Evolutionary conservation across 805 yeast species (phyloP), one percentile per base, ranked within the genome.

Genomic region (Candida ascalaphidarum): DNA sequence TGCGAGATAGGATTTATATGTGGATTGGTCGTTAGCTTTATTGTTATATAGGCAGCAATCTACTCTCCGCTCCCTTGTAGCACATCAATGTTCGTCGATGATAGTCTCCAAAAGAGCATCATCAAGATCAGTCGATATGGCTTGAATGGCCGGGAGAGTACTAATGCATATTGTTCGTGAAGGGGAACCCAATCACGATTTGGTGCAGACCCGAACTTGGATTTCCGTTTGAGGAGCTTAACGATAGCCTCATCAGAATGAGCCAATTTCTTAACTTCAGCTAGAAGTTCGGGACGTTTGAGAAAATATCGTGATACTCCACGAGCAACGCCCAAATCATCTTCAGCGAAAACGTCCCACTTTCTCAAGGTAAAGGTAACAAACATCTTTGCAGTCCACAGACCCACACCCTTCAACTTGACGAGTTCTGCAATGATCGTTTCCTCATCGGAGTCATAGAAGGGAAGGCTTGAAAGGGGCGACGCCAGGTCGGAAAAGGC

Each of bases 371-470:
- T 80, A 46, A 84, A 84, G 14, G 79, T 45, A 11, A 82, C 53
- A 51, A 85, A 88, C 95, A 88, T 88, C 30, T 80, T 81, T 0
- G 92, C 88, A 4, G 86, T 74, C 97, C 97, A 88, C 2, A 67
- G 66, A 0, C 92, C 94, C 11, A 82, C 68, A 0, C 94, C 94
- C 43, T 81, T 80, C 36, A 81, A 57, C 15, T 48, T 48, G 0
- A 69, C 66, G 29, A 79, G 50, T 32, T 66, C 68, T 12, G 61
- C 61, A 1, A 67, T 44, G 11, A 80, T 53, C 14, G 58, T 73
- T 2, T 68, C 69, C 26, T 69, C 62, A 3, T 59, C 35, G 19
- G 54, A 54, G 3, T 33, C 23, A 35, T 77, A 68, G 28, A 68
- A 55, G 1, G 52, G 53, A 2, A 47, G 41, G 2, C 57, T 46